Evolutionary conservation across 129 eudicot species (phyloP).

Genomic region (Lactuca saligna): DNA sequence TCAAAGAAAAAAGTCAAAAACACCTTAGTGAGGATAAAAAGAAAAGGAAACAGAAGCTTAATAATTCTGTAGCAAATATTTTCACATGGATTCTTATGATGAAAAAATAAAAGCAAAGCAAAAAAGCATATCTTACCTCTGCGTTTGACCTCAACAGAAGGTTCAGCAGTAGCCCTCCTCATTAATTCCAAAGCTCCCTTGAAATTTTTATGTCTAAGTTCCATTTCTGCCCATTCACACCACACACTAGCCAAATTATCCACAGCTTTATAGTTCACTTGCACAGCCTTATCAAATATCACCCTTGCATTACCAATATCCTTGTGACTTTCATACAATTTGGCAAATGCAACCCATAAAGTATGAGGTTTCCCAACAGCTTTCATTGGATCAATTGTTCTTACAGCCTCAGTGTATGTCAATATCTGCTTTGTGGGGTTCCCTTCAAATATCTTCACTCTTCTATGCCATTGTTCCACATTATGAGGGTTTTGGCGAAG

Average conservation of each 20-base stretch:
- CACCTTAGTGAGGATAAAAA: too few relatives aligned
- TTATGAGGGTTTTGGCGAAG: constrained; percentile 94
- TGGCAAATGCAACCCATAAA: constrained; percentile 94
- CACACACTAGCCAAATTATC: constrained; percentile 91
- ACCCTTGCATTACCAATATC: constrained; percentile 86
- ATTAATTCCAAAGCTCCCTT: constrained; percentile 75
- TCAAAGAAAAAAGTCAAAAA: too few relatives aligned
- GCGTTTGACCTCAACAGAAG: constrained; percentile 90
- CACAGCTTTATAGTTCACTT: constrained; percentile 85
- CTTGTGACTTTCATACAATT: constrained; percentile 71
- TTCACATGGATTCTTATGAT: not conserved
- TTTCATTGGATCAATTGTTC: constrained; percentile 94
- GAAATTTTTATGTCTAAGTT: constrained; percentile 70
- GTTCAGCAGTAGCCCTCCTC: constrained; percentile 96
- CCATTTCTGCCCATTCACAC: constrained; percentile 99
- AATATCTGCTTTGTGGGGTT: constrained; percentile 77
- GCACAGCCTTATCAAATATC: constrained; percentile 88
- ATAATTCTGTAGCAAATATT: too few relatives aligned
- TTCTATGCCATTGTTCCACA: constrained; percentile 95
- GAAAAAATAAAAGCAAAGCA: not conserved
- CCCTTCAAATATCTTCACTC: constrained; percentile 86
- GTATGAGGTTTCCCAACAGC: constrained; percentile 98
- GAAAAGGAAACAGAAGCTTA: too few relatives aligned
- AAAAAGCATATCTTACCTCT: constrained; percentile 52
- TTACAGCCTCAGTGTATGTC: constrained; percentile 88